Evolutionary conservation across 768 basidiomycete species (phyloP).

Genomic region (Rhizopogon roseolus): DNA sequence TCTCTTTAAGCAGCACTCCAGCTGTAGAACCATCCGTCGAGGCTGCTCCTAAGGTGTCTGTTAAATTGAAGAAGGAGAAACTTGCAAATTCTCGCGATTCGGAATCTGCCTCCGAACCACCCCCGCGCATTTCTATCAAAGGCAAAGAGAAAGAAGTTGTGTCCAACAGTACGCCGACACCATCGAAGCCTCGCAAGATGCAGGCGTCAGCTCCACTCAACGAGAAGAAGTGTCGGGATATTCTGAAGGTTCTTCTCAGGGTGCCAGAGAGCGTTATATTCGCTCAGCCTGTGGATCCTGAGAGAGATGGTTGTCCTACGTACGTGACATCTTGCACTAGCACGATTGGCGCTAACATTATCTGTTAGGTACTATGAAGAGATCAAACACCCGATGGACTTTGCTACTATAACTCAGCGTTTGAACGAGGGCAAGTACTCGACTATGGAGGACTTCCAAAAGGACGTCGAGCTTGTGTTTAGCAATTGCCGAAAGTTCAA

Average conservation of each 20-base stretch:
- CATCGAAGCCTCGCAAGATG: conserved; percentile 35
- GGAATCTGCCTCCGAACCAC: conserved; percentile 13
- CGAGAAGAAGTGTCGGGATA: conserved; percentile 77
- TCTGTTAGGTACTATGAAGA: conserved; percentile 79
- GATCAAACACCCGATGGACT: conserved; percentile 91
- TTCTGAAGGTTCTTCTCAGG: conserved; percentile 56
- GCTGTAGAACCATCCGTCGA: conserved; percentile 29
- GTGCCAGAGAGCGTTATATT: conserved; percentile 73
- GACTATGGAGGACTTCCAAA: conserved; percentile 77
- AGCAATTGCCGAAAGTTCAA: conserved; percentile 93
- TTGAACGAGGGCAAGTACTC: conserved; percentile 63
- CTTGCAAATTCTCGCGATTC: conserved; percentile 2
- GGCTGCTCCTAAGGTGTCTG: conserved; percentile 20
- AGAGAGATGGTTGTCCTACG: conserved; percentile 86
- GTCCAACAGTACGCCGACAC: conserved; percentile 25
- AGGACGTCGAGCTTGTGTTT: conserved; percentile 80
- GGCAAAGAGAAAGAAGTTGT: conserved; percentile 69
- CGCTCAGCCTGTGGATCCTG: conserved; percentile 77
- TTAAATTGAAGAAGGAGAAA: conserved; percentile 44
- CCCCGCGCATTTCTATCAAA: conserved; percentile 47
- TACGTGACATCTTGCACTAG: conserved; percentile 35
- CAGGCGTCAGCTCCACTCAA: conserved; percentile 52
- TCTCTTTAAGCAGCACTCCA: conserved; percentile 38
- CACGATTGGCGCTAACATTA: conserved; percentile 2
- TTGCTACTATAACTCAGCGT: conserved; percentile 73